These are phyloP conservation scores for Amylostereum areolatum DNA, from an alignment of 1,284 basidiomycete species.

Conservation along the genomic window DNA sequence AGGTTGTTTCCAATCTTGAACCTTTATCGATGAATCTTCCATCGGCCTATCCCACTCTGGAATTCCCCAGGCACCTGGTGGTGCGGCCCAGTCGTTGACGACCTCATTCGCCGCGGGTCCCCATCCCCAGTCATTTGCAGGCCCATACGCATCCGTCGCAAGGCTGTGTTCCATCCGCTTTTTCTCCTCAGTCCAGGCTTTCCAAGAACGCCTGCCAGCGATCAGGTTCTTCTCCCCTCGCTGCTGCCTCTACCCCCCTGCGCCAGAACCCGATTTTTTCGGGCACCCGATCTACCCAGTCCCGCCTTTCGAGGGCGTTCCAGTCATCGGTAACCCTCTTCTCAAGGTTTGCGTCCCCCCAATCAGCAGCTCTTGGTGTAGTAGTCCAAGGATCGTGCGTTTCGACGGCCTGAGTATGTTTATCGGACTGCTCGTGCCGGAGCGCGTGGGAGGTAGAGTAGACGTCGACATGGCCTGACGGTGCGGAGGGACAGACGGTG, in stretches of 20 bases:
- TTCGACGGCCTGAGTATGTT: conserved; percentile 6
- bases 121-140: conserved; percentile 10
- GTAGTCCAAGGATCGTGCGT: conserved; percentile 2
- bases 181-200: conserved; percentile 16
- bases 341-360: conserved; percentile 19
- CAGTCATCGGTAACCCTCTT: conserved; percentile 29
- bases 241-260: conserved; percentile 43
- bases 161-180: conserved; percentile 15
- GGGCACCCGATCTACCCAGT: conserved; percentile 33
- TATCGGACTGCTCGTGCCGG: conserved; percentile 10
- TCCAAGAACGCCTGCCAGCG: conserved; percentile 47
- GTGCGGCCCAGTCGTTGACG: background rate
- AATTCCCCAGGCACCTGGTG: background rate
- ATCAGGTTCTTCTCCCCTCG: conserved; percentile 40
- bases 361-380: conserved; percentile 6
- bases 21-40: background rate
- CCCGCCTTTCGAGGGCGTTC: conserved; percentile 44
- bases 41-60: conserved; percentile 6
- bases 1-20: background rate
- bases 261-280: conserved; percentile 47
- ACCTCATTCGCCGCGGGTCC: background rate
- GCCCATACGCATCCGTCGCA: conserved; percentile 10
- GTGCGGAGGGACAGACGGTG: conserved; percentile 23
- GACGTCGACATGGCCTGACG: conserved; percentile 11
- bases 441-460: conserved; percentile 24